Conservation (phyloP, 805 yeast species). For the Saccharomycopsis babjevae region DNA sequence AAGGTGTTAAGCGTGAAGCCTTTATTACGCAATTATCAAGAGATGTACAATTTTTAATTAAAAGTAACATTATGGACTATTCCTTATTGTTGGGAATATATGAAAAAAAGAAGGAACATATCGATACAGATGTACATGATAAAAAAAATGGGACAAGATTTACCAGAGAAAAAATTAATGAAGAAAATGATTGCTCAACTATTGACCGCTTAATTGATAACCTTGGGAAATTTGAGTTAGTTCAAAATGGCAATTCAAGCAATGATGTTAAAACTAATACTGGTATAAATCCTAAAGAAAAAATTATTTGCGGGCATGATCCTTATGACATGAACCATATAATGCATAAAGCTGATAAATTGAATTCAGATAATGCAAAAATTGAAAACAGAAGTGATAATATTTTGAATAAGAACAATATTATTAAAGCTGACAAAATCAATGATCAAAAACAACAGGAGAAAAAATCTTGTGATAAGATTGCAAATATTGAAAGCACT, state of each 20-base stretch:
- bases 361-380: neutral
- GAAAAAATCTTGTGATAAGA: too few relatives aligned
- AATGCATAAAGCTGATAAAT: neutral
- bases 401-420: neutral
- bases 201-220: neutral
- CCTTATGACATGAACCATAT: neutral
- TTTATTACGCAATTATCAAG: conserved; percentile 61
- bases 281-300: too few relatives aligned
- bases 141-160: neutral
- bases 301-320: too few relatives aligned
- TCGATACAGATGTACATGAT: too few relatives aligned
- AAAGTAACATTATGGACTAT: conserved; percentile 89
- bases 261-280: neutral
- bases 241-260: neutral
- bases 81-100: conserved; percentile 81
- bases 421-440: neutral
- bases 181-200: neutral
- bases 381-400: neutral
- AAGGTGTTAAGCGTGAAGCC: conserved; percentile 52
- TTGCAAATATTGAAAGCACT: neutral
- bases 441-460: too few relatives aligned
- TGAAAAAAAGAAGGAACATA: conserved; percentile 9
- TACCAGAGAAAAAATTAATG: neutral
- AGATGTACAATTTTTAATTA: conserved; percentile 65
- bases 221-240: neutral